Evolutionary conservation across 208 protist genomes (phyloP), one percentile per base, ranked within the genome.

Genomic region (Lotmaria passim): DNA sequence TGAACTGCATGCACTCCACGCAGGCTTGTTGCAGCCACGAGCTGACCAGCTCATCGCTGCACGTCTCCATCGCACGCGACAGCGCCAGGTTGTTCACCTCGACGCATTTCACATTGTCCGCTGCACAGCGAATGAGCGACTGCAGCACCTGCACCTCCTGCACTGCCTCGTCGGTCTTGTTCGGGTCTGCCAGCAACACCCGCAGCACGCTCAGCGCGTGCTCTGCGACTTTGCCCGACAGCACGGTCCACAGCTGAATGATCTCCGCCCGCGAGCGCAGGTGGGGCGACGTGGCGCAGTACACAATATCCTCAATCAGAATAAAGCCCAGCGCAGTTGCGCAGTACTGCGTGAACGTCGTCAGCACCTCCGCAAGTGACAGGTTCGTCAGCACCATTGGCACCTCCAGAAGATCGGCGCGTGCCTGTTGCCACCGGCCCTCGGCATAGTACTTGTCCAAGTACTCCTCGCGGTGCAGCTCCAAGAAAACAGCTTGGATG

Each of bases 231-330:
- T 73, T 74, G 44, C 64, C 47, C 14, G 86, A 81, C 34, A 95
- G 24, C 26, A 75, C 67, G 43, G 93, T 86, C 90, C 92, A 96
- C 84, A 82, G 77, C 31, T 75, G 81, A 19, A 96, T 81, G 11
- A 96, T 77, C 63, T 93, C 89, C 14, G 86, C 69, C 31, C 73
- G 72, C n/a, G 87, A 95, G 52, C 90, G 83, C 28, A 90, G 75
- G 75, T 92, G 88, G 15, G 89, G 92, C 21, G 81, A 80, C n/a
- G 89, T 95, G 53, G 82, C 82, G 68, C 82, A 75, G 73, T 89
- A 84, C 31, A 94, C 87, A 26, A 94, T 70, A 59, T 96, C 89
- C 78, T 96, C 89, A 39, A 94, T 87, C 12, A 96, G 66, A 28
- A 95, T 82, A 75, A 95, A 94, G 24, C 92, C 92, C 26, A 96